These are phyloP conservation scores for Monosporascus sp. DNA, from an alignment of 2,329 filamentous ascomycete species.

Conservation along the genomic window DNA sequence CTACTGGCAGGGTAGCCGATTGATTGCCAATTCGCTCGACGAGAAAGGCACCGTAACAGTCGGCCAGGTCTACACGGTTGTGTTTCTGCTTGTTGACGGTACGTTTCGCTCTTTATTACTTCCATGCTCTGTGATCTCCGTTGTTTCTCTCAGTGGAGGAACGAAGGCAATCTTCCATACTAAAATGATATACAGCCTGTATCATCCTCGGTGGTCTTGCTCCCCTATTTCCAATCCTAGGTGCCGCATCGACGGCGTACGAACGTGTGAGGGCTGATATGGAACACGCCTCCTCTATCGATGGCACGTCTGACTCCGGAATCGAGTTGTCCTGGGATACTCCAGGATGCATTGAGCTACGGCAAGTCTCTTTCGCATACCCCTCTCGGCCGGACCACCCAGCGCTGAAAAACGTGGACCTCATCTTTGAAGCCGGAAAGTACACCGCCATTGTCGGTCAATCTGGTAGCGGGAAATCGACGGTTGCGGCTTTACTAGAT, in stretches of 20 bases:
- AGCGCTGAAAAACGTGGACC: slow-evolving; percentile 17
- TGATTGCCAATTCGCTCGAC: slow-evolving; percentile 30
- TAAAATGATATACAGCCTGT: slow-evolving; percentile 35
- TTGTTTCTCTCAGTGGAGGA: background rate
- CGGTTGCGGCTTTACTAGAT: slow-evolving; percentile 39
- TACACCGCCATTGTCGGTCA: slow-evolving; percentile 37
- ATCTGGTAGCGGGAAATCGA: slow-evolving; percentile 28
- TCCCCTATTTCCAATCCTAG: slow-evolving; percentile 57
- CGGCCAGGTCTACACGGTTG: slow-evolving; percentile 43
- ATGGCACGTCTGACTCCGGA: slow-evolving; percentile 3
- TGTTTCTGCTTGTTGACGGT: slow-evolving; percentile 48
- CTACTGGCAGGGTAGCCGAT: slow-evolving; percentile 61
- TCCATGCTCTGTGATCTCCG: slow-evolving; percentile 20
- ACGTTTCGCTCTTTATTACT: slow-evolving; percentile 1
- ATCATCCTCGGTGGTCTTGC: slow-evolving; percentile 59
- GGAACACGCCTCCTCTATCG: slow-evolving; percentile 40
- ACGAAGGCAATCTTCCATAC: slow-evolving; percentile 7
- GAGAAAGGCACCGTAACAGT: slow-evolving; percentile 24
- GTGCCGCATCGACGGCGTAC: slow-evolving; percentile 52
- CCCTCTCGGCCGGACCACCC: slow-evolving; percentile 33
- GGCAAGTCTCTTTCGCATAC: slow-evolving; percentile 40
- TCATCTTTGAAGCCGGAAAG: slow-evolving; percentile 24
- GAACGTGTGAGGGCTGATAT: slow-evolving; percentile 55
- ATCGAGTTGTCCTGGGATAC: slow-evolving; percentile 4
- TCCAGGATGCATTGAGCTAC: slow-evolving; percentile 9